These are phyloP conservation scores for Daldinia bambusicola DNA, from an alignment of 495 filamentous ascomycete species.

Conservation along the genomic window DNA sequence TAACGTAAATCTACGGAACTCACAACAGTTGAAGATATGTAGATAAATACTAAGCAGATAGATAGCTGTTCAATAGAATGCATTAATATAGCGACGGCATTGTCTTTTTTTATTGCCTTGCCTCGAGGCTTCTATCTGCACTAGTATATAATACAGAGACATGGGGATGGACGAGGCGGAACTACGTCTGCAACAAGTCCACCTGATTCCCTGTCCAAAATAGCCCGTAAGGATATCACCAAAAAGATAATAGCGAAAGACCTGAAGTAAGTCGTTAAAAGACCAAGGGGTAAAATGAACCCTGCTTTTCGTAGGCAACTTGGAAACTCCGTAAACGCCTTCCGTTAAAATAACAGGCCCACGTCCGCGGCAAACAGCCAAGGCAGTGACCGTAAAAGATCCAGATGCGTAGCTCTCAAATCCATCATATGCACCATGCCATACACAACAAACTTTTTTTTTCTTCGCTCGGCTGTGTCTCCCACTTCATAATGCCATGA, in stretches of 20 bases:
- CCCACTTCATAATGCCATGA: constrained; percentile 30
- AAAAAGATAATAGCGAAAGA: constrained; percentile 36
- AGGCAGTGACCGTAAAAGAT: constrained; percentile 31
- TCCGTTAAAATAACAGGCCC: constrained; percentile 20
- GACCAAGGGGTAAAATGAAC: neutral
- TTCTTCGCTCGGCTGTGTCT: constrained; percentile 21
- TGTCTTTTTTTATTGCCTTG: constrained; percentile 34
- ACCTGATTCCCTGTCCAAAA: constrained; percentile 26
- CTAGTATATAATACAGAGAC: constrained; percentile 44
- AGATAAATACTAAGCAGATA: neutral
- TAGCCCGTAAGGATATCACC: constrained; percentile 43
- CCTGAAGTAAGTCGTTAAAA: constrained; percentile 12
- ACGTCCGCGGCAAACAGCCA: constrained; percentile 19
- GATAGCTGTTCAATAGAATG: constrained; percentile 4
- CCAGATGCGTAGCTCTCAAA: constrained; percentile 18
- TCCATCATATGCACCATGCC: constrained; percentile 35
- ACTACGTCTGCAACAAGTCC: constrained; percentile 12
- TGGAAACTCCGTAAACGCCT: constrained; percentile 34
- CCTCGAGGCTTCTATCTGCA: constrained; percentile 48
- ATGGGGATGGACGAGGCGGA: constrained; percentile 20
- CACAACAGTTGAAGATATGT: neutral
- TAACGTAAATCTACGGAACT: neutral
- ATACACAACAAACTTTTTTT: constrained; percentile 32
- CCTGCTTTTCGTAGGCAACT: constrained; percentile 36
- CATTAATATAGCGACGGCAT: constrained; percentile 39